Conservation (phyloP, 1,284 basidiomycete genomes). For the Phlebopus sp. region DNA sequence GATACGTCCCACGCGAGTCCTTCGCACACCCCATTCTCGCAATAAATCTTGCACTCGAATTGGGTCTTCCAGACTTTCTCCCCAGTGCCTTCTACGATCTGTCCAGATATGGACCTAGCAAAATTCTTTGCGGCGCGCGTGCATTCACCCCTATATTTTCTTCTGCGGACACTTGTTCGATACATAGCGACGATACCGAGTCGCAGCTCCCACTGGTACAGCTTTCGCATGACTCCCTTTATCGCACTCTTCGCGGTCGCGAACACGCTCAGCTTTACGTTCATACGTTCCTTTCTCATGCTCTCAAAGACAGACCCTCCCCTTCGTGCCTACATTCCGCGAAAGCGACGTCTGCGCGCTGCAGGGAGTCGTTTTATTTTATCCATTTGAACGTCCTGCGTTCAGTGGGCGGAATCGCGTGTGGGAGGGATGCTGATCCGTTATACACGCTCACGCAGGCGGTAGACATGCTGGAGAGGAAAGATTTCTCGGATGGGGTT, state of each 20-base stretch:
- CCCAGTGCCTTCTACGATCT: slow-evolving; percentile 71
- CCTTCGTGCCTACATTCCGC: slow-evolving; percentile 43
- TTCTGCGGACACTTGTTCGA: slow-evolving; percentile 22
- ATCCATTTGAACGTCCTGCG: slow-evolving; percentile 70
- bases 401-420: slow-evolving; percentile 64
- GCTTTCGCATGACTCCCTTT: slow-evolving; percentile 48
- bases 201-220: slow-evolving; percentile 15
- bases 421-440: slow-evolving; percentile 69
- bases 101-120: slow-evolving; percentile 66
- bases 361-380: slow-evolving; percentile 69
- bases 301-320: slow-evolving; percentile 53
- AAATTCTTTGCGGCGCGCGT: slow-evolving; percentile 53
- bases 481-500: slow-evolving; percentile 64
- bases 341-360: slow-evolving; percentile 32
- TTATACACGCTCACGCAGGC: slow-evolving; percentile 65
- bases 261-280: slow-evolving; percentile 61
- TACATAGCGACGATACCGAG: not conserved
- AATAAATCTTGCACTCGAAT: slow-evolving; percentile 64
- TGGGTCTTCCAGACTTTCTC: slow-evolving; percentile 53
- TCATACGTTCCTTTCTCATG: slow-evolving; percentile 55
- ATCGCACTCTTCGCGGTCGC: slow-evolving; percentile 55
- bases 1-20: slow-evolving; percentile 46
- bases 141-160: slow-evolving; percentile 24
- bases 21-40: slow-evolving; percentile 58
- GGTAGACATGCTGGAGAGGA: slow-evolving; percentile 64